Evolutionary conservation across 225 moss, liverwort and hornwort genomes (phyloP).

Genomic region (Sphagnum contortum): DNA sequence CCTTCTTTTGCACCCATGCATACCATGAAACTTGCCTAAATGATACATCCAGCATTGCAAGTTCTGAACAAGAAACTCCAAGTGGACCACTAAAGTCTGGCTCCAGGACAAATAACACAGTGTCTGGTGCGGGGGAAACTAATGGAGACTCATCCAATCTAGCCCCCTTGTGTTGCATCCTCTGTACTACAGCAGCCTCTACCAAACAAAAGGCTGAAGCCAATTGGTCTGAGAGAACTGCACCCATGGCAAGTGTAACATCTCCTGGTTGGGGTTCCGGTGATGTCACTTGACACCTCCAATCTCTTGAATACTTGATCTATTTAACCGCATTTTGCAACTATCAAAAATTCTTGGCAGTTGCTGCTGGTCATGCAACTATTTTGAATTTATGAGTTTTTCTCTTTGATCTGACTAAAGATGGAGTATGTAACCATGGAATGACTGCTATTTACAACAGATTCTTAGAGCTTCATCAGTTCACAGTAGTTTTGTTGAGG

Average conservation of each 20-base stretch:
- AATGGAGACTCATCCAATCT: constrained; percentile 38
- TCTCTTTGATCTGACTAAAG: too few species aligned
- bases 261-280: constrained; percentile 46
- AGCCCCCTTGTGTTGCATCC: constrained; percentile 83
- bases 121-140: constrained; percentile 9
- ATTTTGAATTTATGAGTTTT: too few species aligned
- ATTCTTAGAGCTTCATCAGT: too few species aligned
- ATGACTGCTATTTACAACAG: too few species aligned
- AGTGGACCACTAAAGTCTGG: constrained; percentile 32
- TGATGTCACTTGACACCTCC: constrained; percentile 25
- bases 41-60: constrained; percentile 50
- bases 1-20: constrained; percentile 96
- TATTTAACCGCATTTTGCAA: too few species aligned
- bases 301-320: too few species aligned
- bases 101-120: too few species aligned
- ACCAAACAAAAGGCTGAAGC: constrained; percentile 28
- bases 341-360: too few species aligned
- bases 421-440: too few species aligned
- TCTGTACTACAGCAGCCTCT: constrained; percentile 87
- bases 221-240: constrained; percentile 27
- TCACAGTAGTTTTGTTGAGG: too few species aligned
- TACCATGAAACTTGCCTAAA: constrained; percentile 96
- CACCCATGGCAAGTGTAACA: constrained; percentile 15
- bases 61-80: constrained; percentile 4
- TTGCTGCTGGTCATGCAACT: too few species aligned